Conservation (phyloP, 2,329 filamentous ascomycete genomes). For the Berkeleyomyces rouxiae region DNA sequence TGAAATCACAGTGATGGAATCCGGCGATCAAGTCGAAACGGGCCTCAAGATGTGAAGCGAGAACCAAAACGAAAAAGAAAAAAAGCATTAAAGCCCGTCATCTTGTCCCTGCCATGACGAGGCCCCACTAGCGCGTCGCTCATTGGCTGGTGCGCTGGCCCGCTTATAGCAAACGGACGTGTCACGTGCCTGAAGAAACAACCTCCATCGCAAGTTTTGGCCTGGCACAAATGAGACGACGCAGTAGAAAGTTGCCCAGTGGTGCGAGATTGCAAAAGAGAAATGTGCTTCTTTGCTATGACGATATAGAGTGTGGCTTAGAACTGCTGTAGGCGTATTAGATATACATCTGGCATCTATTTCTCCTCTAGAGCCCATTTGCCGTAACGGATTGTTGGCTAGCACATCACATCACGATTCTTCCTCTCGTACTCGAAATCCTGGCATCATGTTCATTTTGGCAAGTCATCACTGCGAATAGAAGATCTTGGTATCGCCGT, state of each 20-base stretch:
- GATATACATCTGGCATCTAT: too few species aligned
- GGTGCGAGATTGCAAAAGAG: too few species aligned
- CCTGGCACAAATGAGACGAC: neutral
- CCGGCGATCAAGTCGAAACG: neutral
- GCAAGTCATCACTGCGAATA: constrained; percentile 20
- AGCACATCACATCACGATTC: neutral
- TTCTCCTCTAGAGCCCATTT: too few species aligned
- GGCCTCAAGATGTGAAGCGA: neutral
- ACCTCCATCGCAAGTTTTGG: neutral
- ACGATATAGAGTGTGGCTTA: too few species aligned
- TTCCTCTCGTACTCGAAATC: neutral
- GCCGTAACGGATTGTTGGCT: too few species aligned
- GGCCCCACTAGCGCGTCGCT: neutral
- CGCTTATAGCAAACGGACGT: neutral
- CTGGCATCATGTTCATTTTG: constrained; percentile 31
- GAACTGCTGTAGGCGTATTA: too few species aligned
- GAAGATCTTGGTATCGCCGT: neutral
- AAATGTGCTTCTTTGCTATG: too few species aligned
- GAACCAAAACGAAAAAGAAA: neutral
- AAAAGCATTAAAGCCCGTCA: neutral
- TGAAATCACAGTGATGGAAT: neutral
- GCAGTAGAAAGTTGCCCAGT: too few species aligned
- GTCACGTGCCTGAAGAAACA: neutral
- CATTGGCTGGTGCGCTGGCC: neutral
- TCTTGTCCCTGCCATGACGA: neutral